phyloP scores from a whole-genome alignment of 192 early-diverging fungal species.

The Podila epicladia region DNA sequence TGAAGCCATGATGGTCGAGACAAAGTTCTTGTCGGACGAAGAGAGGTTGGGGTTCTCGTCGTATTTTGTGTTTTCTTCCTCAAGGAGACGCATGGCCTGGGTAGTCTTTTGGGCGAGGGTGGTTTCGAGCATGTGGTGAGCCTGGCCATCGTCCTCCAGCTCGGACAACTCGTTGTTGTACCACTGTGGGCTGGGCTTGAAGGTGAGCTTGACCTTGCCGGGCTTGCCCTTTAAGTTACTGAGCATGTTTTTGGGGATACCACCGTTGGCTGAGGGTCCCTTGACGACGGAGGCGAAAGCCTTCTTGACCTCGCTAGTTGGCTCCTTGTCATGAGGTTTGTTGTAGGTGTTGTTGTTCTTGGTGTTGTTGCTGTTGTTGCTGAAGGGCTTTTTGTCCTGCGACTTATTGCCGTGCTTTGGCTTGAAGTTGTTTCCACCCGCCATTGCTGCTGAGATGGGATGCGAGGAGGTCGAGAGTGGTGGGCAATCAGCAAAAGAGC shows the following conservation, averaged over 20 bases:
- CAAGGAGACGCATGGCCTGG: conserved; percentile 71
- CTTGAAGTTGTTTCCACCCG: conserved; percentile 15
- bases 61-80: conserved; percentile 69
- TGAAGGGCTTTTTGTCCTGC: conserved; percentile 7
- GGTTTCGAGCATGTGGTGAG: conserved; percentile 35
- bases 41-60: conserved; percentile 67
- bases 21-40: conserved; percentile 86
- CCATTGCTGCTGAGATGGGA: background rate
- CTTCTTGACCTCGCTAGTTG: conserved; percentile 43
- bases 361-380: conserved; percentile 12
- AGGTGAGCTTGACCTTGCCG: conserved; percentile 29
- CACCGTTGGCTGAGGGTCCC: conserved; percentile 44
- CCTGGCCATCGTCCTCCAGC: conserved; percentile 45
- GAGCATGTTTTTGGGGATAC: conserved; percentile 51
- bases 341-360: conserved; percentile 8
- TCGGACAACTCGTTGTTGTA: conserved; percentile 19
- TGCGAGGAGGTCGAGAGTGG: background rate
- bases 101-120: conserved; percentile 44
- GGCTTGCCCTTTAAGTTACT: conserved; percentile 30
- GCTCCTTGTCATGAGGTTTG: conserved; percentile 7
- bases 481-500: background rate
- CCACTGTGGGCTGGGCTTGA: conserved; percentile 44
- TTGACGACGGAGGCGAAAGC: conserved; percentile 39
- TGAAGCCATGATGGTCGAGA: conserved; percentile 86
- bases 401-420: conserved; percentile 12